A percentile compares a stretch with the other conserved stretches of the same genome.
Conservation (phyloP, 2,329 filamentous ascomycete genomes). For the Hypomyces perniciosus region DNA sequence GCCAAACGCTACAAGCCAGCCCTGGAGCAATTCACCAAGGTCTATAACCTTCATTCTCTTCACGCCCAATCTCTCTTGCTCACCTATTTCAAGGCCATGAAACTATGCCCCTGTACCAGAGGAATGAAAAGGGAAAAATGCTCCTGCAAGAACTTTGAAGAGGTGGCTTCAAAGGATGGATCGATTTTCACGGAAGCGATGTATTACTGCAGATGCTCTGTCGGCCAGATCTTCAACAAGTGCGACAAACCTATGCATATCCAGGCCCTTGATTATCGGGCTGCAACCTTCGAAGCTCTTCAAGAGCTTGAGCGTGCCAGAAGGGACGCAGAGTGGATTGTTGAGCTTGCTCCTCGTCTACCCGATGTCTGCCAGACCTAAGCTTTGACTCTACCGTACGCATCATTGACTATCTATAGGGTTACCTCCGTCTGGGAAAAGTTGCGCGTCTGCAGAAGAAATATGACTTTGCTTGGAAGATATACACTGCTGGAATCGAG, state of each 20-base stretch:
- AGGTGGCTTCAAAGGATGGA: slow-evolving; percentile 25
- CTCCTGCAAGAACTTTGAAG: slow-evolving; percentile 34
- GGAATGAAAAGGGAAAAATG: slow-evolving; percentile 32
- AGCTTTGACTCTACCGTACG: background rate
- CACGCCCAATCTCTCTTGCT: background rate
- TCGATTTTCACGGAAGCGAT: slow-evolving; percentile 39
- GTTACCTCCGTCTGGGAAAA: slow-evolving; percentile 38
- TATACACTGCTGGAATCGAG: slow-evolving; percentile 35
- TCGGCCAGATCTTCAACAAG: slow-evolving; percentile 33
- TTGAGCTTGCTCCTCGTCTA: slow-evolving; percentile 35
- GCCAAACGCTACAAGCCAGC: slow-evolving; percentile 30
- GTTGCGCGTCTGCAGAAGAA: slow-evolving; percentile 33
- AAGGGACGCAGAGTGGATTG: slow-evolving; percentile 37
- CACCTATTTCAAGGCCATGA: slow-evolving; percentile 28
- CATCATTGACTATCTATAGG: slow-evolving; percentile 22
- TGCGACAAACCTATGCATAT: slow-evolving; percentile 34
- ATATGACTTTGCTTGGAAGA: slow-evolving; percentile 32
- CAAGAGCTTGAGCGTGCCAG: slow-evolving; percentile 32
- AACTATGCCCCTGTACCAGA: slow-evolving; percentile 28
- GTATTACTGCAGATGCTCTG: slow-evolving; percentile 32
- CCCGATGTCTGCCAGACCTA: slow-evolving; percentile 29
- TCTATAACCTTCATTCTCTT: slow-evolving; percentile 13
- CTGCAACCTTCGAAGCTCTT: slow-evolving; percentile 35
- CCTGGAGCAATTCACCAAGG: slow-evolving; percentile 32
- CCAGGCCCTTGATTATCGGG: slow-evolving; percentile 36